Base-by-base conservation (phyloP, 345 rosid species). In the Brassica incana region DNA sequence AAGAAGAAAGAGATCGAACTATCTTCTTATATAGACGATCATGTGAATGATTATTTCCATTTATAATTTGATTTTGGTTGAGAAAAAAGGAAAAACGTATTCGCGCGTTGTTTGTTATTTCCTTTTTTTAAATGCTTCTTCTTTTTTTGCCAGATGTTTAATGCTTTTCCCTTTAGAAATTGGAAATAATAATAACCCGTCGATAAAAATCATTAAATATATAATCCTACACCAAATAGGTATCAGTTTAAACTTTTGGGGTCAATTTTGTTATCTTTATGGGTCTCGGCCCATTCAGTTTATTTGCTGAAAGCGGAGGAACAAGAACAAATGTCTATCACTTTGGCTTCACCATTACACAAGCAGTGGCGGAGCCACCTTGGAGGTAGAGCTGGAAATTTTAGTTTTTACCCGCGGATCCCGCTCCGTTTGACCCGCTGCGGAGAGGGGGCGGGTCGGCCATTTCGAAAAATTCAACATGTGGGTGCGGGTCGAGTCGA, bases 311-410 rank as follows among this genome's bases (percentile, higher is more conserved):
- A 36, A 36, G 40, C 40, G 8, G 40, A 36, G 9, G 90, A 90
- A 73, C 88, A 90, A 80, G 98, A 92, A 75, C 85, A 81, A 77
- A 92, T 94, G 4, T 2, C 69, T 94, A 38, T 88, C 96, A 11
- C 82, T 92, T 25, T 90, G 98, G 98, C 92, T 94, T 38, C 94
- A 88, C 73, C 93, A 92, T 81, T 92, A 89, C 91, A 84, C 90
- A 4, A 70, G 77, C 25, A 23, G 25, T 23, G 25, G 25, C 25
- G 25, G 25, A 23, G 25, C 25, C 25, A 23, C 25, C 25, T 23
- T 23, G 25, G 25, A 23, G 25, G 25, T 20, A 20, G 23, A 20
- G 23, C 23, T 20, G 23, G 23, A 20, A 20, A 20, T 20, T 20
- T 20, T 20, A 20, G 0, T 20, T 20, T 20, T 20, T 20, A 20